A percentile compares a stretch with the other conserved stretches of the same genome.
phyloP scores from a whole-genome alignment of 139 green algal species.

The Nannochloris sp. region DNA sequence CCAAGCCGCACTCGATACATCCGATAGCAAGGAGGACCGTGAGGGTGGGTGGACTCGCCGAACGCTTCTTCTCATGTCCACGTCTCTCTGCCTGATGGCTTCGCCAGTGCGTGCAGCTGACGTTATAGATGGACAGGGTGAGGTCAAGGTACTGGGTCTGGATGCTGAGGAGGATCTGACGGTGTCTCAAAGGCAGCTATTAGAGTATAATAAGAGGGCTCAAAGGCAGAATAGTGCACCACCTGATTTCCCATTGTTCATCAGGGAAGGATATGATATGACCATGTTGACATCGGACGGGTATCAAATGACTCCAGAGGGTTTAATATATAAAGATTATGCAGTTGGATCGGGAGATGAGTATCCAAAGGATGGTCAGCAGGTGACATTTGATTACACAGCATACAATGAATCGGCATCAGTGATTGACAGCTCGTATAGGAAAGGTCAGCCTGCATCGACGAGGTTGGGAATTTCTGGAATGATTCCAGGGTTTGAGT shows the following conservation, averaged over 20 bases:
- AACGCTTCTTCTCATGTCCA: too few species aligned
- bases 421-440: conserved; percentile 84
- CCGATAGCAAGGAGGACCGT: too few species aligned
- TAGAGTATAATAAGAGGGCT: conserved; percentile 70
- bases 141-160: conserved; percentile 11
- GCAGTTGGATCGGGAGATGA: conserved; percentile 39
- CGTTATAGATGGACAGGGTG: conserved; percentile 24
- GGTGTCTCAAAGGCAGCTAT: conserved; percentile 24
- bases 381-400: conserved; percentile 92
- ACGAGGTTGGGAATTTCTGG: conserved; percentile 80
- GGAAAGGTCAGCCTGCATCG: conserved; percentile 63
- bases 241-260: conserved; percentile 72
- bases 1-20: too few species aligned
- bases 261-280: conserved; percentile 86
- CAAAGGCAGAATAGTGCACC: conserved; percentile 76
- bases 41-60: too few species aligned
- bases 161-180: conserved; percentile 8
- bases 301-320: conserved; percentile 50
- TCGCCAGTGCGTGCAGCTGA: background rate
- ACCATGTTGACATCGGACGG: conserved; percentile 33
- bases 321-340: conserved; percentile 82
- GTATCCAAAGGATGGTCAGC: conserved; percentile 67
- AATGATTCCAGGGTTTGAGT: conserved; percentile 97
- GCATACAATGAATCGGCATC: conserved; percentile 88
- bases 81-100: background rate